phyloP scores from a whole-genome alignment of 805 yeast species.

The Zygosaccharomyces bailii region DNA sequence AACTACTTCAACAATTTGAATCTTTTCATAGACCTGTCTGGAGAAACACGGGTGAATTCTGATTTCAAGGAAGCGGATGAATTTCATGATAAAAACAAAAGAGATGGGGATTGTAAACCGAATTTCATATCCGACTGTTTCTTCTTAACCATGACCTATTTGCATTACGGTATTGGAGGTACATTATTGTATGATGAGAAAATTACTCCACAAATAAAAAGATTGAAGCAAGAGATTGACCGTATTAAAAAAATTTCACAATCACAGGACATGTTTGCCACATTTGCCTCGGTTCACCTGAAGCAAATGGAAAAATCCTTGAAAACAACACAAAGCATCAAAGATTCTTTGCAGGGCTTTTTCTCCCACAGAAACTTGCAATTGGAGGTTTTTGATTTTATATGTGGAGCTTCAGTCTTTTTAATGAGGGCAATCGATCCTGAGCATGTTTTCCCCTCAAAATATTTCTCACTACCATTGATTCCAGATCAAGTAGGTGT shows the following conservation, averaged over 20 bases:
- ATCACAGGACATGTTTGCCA: slow-evolving; percentile 28
- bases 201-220: slow-evolving; percentile 48
- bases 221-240: slow-evolving; percentile 41
- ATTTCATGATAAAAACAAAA: slow-evolving; percentile 43
- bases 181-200: slow-evolving; percentile 55
- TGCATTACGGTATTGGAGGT: slow-evolving; percentile 90
- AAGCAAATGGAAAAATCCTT: slow-evolving; percentile 47
- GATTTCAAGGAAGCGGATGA: slow-evolving; percentile 66
- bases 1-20: slow-evolving; percentile 57
- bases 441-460: slow-evolving; percentile 54
- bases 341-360: slow-evolving; percentile 60
- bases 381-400: slow-evolving; percentile 67
- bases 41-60: slow-evolving; percentile 81
- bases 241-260: slow-evolving; percentile 30
- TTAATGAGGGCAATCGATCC: slow-evolving; percentile 74
- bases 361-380: slow-evolving; percentile 57
- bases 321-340: slow-evolving; percentile 41
- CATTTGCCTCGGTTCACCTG: slow-evolving; percentile 41
- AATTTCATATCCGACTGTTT: slow-evolving; percentile 94
- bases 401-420: slow-evolving; percentile 72
- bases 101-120: slow-evolving; percentile 36
- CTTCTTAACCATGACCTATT: slow-evolving; percentile 69
- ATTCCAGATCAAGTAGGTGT: slow-evolving; percentile 58
- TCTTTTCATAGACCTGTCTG: slow-evolving; percentile 58
- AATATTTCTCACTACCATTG: slow-evolving; percentile 50